These are phyloP conservation scores for Neospora caninum DNA, from an alignment of 169 alveolate species.

Conservation along the genomic window DNA sequence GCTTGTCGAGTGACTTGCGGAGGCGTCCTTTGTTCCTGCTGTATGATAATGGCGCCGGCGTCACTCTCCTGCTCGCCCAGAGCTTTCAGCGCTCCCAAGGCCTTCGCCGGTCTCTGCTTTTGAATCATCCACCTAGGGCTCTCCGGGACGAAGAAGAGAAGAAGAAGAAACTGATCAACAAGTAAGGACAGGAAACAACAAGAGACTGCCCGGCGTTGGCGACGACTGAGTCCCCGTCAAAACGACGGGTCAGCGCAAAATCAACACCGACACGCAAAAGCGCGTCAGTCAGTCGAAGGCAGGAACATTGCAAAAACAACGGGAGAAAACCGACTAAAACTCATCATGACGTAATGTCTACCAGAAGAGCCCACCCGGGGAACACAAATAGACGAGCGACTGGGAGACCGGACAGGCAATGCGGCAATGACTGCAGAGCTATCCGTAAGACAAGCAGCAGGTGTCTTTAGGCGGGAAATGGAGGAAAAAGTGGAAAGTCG, in stretches of 20 bases:
- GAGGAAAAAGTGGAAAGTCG: no score
- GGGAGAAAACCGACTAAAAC: neutral
- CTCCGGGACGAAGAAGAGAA: constrained; percentile 17
- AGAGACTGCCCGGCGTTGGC: neutral
- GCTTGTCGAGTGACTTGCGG: neutral
- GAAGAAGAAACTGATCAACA: neutral
- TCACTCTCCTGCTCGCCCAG: neutral
- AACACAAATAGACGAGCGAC: no score
- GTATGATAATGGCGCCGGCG: constrained; percentile 18
- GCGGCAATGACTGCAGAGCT: no score
- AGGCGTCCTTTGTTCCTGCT: neutral
- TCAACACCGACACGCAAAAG: neutral
- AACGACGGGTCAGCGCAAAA: neutral
- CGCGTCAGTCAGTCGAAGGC: neutral
- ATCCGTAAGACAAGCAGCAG: no score
- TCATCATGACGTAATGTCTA: neutral
- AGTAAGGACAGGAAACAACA: neutral
- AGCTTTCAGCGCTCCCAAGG: neutral
- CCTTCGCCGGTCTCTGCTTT: neutral
- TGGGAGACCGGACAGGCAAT: no score
- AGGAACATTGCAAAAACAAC: neutral
- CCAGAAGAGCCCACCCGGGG: neutral
- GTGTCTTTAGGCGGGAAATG: no score
- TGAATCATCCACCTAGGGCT: constrained; percentile 22
- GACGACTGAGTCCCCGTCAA: neutral